phyloP scores from a whole-genome alignment of 2,329 filamentous ascomycete species.

The Colletotrichum filicis region DNA sequence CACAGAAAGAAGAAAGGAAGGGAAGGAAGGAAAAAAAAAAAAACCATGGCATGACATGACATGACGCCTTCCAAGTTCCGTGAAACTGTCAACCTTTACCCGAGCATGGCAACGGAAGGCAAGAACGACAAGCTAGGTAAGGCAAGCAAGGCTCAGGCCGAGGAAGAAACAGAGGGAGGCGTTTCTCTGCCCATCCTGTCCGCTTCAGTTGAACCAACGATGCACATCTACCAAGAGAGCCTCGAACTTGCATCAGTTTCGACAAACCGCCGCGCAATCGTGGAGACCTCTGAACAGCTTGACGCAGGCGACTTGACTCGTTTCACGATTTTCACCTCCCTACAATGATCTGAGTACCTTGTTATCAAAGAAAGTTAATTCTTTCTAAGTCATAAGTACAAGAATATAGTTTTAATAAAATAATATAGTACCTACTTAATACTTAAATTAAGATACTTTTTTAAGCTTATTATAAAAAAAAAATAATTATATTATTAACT shows the following conservation, averaged over 20 bases:
- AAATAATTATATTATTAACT: no score
- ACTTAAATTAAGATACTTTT: no score
- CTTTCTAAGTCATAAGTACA: no score
- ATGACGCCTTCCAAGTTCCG: conserved; percentile 22
- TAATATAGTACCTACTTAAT: no score
- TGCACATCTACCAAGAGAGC: neutral
- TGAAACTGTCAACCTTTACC: conserved; percentile 9
- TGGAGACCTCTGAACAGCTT: neutral
- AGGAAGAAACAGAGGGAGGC: neutral
- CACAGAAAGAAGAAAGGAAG: conserved; percentile 1
- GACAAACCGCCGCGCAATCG: neutral
- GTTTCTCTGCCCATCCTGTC: conserved; percentile 1
- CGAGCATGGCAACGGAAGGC: neutral
- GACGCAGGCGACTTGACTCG: neutral
- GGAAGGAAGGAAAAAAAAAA: neutral
- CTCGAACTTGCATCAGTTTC: neutral
- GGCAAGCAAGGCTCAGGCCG: neutral
- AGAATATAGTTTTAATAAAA: no score
- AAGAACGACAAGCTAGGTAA: neutral
- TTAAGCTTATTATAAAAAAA: no score
- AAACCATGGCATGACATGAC: neutral
- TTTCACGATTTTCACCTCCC: neutral
- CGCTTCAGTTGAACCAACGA: neutral
- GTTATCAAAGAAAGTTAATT: no score
- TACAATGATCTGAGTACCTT: neutral